Base-by-base conservation (phyloP, 441 rosid genomes). In the Populus trichocarpa region DNA sequence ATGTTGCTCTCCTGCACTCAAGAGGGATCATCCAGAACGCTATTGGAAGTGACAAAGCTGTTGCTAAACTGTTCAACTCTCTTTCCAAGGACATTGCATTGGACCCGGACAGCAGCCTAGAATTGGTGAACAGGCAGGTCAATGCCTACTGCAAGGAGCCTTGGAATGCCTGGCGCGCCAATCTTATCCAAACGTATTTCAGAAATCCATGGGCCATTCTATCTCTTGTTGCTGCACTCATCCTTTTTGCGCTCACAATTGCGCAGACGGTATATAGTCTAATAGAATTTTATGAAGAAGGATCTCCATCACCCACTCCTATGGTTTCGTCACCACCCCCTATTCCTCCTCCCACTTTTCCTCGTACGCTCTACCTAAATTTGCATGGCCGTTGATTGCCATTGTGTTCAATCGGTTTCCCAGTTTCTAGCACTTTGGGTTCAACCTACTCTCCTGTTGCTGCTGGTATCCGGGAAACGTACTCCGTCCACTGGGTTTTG, bases 31-130 rank as follows among this genome's bases (percentile, higher is more conserved):
- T 89, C 30, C 82, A 83, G 72, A 88, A 80, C 53, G 86, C 82
- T 0, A 63, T 85, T 12, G 91, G 86, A 30, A 84, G 87, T 38
- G 87, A 84, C 77, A 75, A 87, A 75, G 90, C 81, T 3, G 89
- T 83, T 8, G 91, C 90, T 7, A 83, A 78, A n/a, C 78, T 87
- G 20, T 88, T 86, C 85, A 87, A 85, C 73, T 81, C 85, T 1
- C 74, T 88, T 25, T 80, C 84, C 2, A 83, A 78, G 59, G 87
- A 83, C 25, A 78, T 85, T 4, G 79, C 81, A 0, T 66, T 83
- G 0, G 88, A 87, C 32, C 86, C 87, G 0, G 74, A 80, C 16
- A 79, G 81, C 76, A 78, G 75, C 70, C 68, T 88, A 0, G 74
- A 78, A 8, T 36, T 10, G 38, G 80, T 86, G 67, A 81, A 72